Evolutionary conservation across 148 eudicot genomes (phyloP), one percentile per base, ranked within the genome.

Genomic region (Chenopodium quinoa): DNA sequence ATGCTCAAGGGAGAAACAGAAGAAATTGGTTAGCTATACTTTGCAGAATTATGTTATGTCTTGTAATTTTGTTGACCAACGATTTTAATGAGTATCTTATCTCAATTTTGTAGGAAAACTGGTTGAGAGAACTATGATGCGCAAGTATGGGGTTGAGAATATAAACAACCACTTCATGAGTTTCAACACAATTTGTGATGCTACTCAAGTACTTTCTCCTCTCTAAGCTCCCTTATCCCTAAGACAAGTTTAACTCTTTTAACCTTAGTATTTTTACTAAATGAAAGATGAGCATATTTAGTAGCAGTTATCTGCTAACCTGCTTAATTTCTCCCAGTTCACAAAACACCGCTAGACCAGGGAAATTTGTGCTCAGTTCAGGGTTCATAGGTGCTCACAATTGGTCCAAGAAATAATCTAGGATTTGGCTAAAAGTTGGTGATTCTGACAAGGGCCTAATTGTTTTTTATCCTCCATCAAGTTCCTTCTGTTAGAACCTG

Each of bases 1-100:
- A 97, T 97, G 99, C 93, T 97, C 78, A 97, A 94, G 93, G 97
- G 98, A 77, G 99, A 97, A 88, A 97, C 99, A 34, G 99, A 97
- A 85, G 99, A 97, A 80, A 97, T 97, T 77, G 99, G 99, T 94
- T 23, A 34, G 98, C 86, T 79, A 47, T 67, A 37, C 68, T 82
- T 79, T 20, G 32, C 44, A 48, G 40, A 65, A n/a, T 76, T 17
- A 48, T 77, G 72, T 47, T 70, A 14, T 73, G 48, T 56, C 23
- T 80, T 23, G 29, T 56, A 34, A 69, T 37, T 64, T 62, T 40
- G 3, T 54, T 67, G 4, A 63, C 27, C 9, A 27, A 64, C 7
- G 1, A 19, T 73, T 74, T 5, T 52, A 73, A 56, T 80, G 44
- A 29, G 27, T 67, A 23, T 27, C 27, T 67, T 83, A 27, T 63